Percentiles rank a stretch among this genome's conserved stretches.
Evolutionary conservation across 768 basidiomycete genomes (phyloP).

Genomic region (Tubosaeta sp.): DNA sequence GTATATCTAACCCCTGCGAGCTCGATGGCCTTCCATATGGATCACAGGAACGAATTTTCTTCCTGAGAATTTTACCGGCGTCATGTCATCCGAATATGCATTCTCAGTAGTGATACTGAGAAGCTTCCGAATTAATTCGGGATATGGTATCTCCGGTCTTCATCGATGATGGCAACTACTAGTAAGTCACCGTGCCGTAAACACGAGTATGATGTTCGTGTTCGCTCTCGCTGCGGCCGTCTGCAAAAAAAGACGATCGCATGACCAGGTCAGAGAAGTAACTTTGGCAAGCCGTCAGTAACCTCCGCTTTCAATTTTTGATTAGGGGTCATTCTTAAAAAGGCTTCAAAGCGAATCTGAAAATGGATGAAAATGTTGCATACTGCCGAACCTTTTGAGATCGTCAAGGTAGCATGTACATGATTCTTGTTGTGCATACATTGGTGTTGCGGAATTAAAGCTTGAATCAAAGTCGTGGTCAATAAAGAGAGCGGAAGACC

Average conservation of each 20-base stretch:
- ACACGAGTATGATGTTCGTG: background rate
- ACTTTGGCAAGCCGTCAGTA: background rate
- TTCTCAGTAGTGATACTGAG: background rate
- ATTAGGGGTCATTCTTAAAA: background rate
- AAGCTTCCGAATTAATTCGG: constrained; percentile 7
- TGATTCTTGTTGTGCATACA: no score
- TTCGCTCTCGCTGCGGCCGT: background rate
- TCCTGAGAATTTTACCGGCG: constrained; percentile 5
- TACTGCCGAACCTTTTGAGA: no score
- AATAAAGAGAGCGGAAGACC: no score
- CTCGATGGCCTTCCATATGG: no score
- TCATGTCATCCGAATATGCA: constrained; percentile 6
- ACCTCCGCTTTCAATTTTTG: background rate
- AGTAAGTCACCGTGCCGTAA: background rate
- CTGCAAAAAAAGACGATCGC: background rate
- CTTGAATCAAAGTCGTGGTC: no score
- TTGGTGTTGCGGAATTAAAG: no score
- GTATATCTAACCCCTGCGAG: background rate
- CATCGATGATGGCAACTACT: background rate
- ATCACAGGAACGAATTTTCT: background rate
- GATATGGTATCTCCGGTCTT: constrained; percentile 2
- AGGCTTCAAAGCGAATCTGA: no score
- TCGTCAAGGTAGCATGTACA: no score
- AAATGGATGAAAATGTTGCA: no score
- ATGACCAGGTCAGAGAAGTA: background rate